phyloP scores from a whole-genome alignment of 352 stramenopile species.

The Globisporangium barbulae region DNA sequence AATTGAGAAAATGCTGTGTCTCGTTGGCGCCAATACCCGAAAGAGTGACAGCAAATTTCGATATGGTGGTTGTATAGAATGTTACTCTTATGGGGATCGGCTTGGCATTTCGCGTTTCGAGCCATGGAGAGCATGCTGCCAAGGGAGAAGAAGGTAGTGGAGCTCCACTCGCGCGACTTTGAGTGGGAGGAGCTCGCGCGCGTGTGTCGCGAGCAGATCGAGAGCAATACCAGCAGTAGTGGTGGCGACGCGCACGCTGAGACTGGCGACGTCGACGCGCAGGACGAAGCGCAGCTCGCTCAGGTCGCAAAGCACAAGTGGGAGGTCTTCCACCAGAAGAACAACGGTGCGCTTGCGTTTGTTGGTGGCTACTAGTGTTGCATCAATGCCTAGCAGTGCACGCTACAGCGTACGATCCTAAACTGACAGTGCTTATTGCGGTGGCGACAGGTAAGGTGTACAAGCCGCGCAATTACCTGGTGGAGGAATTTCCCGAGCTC shows the following conservation, averaged over 20 bases:
- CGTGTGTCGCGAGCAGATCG: conserved; percentile 29
- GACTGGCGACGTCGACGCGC: background rate
- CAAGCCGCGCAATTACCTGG: conserved; percentile 80
- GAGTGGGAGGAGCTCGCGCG: conserved; percentile 67
- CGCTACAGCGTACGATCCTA: background rate
- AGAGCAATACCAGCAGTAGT: conserved; percentile 9
- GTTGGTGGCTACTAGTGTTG: background rate
- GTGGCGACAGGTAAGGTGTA: conserved; percentile 60
- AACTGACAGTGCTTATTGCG: background rate
- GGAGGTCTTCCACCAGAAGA: conserved; percentile 73
- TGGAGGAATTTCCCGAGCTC: conserved; percentile 82
- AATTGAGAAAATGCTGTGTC: too few species aligned
- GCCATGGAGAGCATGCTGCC: conserved; percentile 10
- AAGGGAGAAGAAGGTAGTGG: conserved; percentile 27
- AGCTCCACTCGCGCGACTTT: conserved; percentile 78
- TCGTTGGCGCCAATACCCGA: too few species aligned
- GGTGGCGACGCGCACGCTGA: background rate
- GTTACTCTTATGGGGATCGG: background rate
- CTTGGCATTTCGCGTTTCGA: background rate
- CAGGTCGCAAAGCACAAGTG: conserved; percentile 64
- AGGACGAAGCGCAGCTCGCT: conserved; percentile 29
- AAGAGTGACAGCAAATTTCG: too few species aligned
- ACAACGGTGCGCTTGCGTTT: conserved; percentile 43
- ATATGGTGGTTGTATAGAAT: too few species aligned
- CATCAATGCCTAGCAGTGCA: background rate